phyloP scores from a whole-genome alignment of 164 flowering plant species.

The Umbilicus rupestris region DNA sequence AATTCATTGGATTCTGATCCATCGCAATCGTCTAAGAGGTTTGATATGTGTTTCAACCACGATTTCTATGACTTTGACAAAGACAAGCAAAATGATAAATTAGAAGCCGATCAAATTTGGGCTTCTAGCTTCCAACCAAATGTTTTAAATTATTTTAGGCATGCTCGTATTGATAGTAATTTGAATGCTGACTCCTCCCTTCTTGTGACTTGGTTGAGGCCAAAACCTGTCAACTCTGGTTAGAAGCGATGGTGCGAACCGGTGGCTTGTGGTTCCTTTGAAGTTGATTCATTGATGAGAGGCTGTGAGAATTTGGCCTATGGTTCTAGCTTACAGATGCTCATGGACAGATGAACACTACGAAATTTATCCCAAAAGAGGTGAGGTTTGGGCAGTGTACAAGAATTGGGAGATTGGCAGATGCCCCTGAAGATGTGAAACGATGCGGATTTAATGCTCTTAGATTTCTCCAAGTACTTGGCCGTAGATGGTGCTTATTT shows the following conservation, averaged over 20 bases:
- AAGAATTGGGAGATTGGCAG: slow-evolving; percentile 31
- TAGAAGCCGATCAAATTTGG: slow-evolving; percentile 19
- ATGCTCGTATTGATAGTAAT: slow-evolving; percentile 12
- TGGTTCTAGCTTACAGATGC: slow-evolving; percentile 24
- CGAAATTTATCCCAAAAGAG: slow-evolving; percentile 27
- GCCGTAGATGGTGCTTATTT: slow-evolving; percentile 19
- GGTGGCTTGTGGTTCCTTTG: slow-evolving; percentile 41
- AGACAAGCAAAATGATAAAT: slow-evolving; percentile 12
- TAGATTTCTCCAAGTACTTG: slow-evolving; percentile 18
- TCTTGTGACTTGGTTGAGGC: slow-evolving; percentile 34
- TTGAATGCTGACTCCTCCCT: background rate
- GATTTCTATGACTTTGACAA: slow-evolving; percentile 18
- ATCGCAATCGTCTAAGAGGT: slow-evolving; percentile 1
- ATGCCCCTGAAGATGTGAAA: slow-evolving; percentile 17
- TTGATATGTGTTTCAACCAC: slow-evolving; percentile 7
- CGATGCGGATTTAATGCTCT: slow-evolving; percentile 21
- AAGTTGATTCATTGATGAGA: slow-evolving; percentile 15
- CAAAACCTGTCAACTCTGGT: slow-evolving; percentile 20
- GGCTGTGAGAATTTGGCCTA: slow-evolving; percentile 13
- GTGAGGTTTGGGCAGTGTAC: slow-evolving; percentile 39
- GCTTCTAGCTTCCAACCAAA: slow-evolving; percentile 14
- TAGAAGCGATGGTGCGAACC: slow-evolving; percentile 46
- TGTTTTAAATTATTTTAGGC: slow-evolving; percentile 6
- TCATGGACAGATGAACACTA: slow-evolving; percentile 19
- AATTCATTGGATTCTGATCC: background rate